Evolutionary conservation across 192 early-diverging fungal genomes (phyloP).

Genomic region (Coemansia sp.): DNA sequence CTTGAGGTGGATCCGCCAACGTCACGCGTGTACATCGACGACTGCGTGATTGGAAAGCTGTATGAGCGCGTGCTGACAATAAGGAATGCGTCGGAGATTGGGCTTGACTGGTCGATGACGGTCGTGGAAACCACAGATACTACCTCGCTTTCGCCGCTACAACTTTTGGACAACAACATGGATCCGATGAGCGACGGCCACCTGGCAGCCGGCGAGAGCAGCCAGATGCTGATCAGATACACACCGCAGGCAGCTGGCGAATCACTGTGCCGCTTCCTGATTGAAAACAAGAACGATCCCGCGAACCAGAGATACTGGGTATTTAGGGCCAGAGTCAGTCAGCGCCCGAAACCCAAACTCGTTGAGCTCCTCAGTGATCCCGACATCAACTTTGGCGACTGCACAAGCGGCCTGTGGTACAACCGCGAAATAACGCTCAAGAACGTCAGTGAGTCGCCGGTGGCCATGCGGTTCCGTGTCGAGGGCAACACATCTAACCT

Average conservation of each 20-base stretch:
- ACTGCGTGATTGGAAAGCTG: slow-evolving; percentile 85
- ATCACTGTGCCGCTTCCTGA: slow-evolving; percentile 82
- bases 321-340: slow-evolving; percentile 72
- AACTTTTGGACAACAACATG: slow-evolving; percentile 20
- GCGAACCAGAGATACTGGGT: slow-evolving; percentile 76
- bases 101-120: slow-evolving; percentile 77
- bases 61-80: slow-evolving; percentile 92
- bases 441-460: slow-evolving; percentile 73
- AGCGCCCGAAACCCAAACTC: slow-evolving; percentile 71
- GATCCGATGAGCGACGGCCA: slow-evolving; percentile 24
- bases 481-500: slow-evolving; percentile 38
- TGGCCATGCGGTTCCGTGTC: slow-evolving; percentile 75
- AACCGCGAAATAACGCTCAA: slow-evolving; percentile 76
- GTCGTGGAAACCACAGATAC: slow-evolving; percentile 40
- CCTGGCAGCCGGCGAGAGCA: slow-evolving; percentile 69
- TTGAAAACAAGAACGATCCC: slow-evolving; percentile 91
- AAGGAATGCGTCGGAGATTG: slow-evolving; percentile 87
- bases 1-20: slow-evolving; percentile 91
- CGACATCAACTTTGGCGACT: slow-evolving; percentile 91
- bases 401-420: slow-evolving; percentile 86
- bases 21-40: slow-evolving; percentile 91
- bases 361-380: slow-evolving; percentile 64
- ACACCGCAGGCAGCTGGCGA: slow-evolving; percentile 87
- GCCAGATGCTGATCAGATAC: slow-evolving; percentile 80
- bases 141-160: slow-evolving; percentile 26